Percentiles rank a stretch among this genome's conserved stretches.
Evolutionary conservation across 148 eudicot genomes (phyloP).

Genomic region (Rhododendron vialii): DNA sequence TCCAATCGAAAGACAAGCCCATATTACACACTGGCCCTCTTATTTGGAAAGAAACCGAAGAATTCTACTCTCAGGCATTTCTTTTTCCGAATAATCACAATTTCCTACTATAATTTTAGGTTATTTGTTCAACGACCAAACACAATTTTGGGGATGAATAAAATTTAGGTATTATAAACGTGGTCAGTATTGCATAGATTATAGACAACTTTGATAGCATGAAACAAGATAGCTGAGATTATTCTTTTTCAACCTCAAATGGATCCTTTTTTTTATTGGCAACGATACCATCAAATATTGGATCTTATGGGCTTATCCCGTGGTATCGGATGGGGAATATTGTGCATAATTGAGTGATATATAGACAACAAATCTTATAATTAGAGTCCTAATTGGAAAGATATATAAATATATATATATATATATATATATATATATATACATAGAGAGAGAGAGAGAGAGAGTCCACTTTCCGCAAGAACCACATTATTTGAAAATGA

Average conservation of each 20-base stretch:
- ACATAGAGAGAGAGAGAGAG: no score
- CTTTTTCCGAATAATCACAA: no score
- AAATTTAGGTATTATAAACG: neutral
- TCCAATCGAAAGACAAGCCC: neutral
- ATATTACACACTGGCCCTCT: neutral
- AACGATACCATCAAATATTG: neutral
- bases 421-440: no score
- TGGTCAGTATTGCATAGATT: neutral
- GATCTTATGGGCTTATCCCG: neutral
- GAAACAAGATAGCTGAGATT: neutral
- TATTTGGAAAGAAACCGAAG: neutral
- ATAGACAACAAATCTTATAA: neutral
- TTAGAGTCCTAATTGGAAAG: neutral
- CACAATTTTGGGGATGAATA: no score
- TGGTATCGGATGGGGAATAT: neutral
- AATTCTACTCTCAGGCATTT: no score
- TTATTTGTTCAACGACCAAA: no score
- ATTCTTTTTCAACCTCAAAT: neutral
- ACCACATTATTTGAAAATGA: no score
- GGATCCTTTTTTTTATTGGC: neutral
- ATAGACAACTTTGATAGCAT: neutral
- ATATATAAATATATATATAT: no score
- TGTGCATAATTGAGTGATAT: neutral
- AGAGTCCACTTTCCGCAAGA: no score
- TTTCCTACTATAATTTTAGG: no score